Conservation (phyloP, 345 rosid species). For the Kandelia obovata region DNA sequence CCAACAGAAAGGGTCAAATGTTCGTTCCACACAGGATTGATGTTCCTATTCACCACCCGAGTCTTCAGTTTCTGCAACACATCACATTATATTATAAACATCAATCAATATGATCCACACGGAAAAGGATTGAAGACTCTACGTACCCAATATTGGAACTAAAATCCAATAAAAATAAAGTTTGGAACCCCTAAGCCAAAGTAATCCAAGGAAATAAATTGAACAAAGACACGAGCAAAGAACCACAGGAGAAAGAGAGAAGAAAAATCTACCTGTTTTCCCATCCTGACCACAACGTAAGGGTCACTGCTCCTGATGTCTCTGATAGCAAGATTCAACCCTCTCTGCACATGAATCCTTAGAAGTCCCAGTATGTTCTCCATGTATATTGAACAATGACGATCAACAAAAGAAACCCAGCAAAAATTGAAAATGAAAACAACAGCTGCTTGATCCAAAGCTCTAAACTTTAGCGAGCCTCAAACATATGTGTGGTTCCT, state of each 20-base stretch:
- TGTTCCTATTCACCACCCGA: conserved; percentile 47
- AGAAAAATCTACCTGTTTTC: conserved; percentile 20
- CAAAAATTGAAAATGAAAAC: not conserved
- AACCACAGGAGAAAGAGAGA: not conserved
- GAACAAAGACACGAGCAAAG: not conserved
- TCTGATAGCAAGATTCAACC: conserved; percentile 31
- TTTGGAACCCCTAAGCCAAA: not conserved
- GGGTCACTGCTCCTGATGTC: conserved; percentile 29
- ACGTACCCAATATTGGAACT: too few relatives aligned
- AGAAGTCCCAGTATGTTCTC: conserved; percentile 32
- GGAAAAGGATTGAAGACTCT: not conserved
- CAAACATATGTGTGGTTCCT: too few relatives aligned
- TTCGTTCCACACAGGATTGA: conserved; percentile 88
- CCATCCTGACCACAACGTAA: conserved; percentile 26
- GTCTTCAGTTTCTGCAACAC: conserved; percentile 72
- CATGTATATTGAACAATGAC: not conserved
- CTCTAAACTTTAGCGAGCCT: too few relatives aligned
- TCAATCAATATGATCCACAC: not conserved
- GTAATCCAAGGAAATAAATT: not conserved
- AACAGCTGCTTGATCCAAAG: not conserved
- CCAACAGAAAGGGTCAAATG: conserved; percentile 60
- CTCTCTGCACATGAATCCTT: conserved; percentile 21
- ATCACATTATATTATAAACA: not conserved
- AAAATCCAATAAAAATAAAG: too few relatives aligned
- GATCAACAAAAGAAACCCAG: not conserved